Base-by-base conservation (phyloP, 805 yeast genomes). In the Cyberlindnera galapagoensis region DNA sequence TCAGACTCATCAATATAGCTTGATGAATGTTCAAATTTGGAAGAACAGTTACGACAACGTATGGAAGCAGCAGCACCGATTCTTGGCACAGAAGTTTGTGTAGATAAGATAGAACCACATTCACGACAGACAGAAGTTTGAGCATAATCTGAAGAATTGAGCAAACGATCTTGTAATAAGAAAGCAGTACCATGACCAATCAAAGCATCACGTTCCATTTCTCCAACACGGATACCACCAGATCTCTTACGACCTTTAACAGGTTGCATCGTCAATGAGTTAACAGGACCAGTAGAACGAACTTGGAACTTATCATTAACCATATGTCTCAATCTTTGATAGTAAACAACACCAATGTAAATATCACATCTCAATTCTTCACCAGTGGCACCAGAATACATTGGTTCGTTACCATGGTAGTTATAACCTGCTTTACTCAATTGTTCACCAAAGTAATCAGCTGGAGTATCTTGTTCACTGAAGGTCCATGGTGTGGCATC, bases 151-250 rank as follows among this genome's bases (percentile, higher is more conserved):
- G 95, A 83, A 55, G 95, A 87, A 63, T 92, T 92, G 56, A 92
- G 70, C 54, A 92, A 68, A 63, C 98, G 79, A 59, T 92, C 98
- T 61, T 90, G 97, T 47, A 92, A 67, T 50, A 92, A 64, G 76
- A 74, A 92, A 1, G 98, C 87, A 6, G 98, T 82, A 62, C 98
- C 98, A 56, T 92, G 98, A 38, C 97, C 98, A 59, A 92, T 87
- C 51, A 92, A 69, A 3, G 98, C 98, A 72, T 92, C 98, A 66
- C 98, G 83, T 65, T 92, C 98, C 98, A 92, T 92, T 62, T 92
- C 98, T 60, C 98, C 98, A 24, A 92, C 94, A 72, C 98, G 94
- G 49, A 92, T 92, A 81, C 98, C 98, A 64, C 98, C 98, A 45
- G 82, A 78, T 67, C 97, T 78, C 79, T 92, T 92, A 67, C 98